Evolutionary conservation across 257 asterid genomes (phyloP).

Genomic region (Osmanthus fragrans): DNA sequence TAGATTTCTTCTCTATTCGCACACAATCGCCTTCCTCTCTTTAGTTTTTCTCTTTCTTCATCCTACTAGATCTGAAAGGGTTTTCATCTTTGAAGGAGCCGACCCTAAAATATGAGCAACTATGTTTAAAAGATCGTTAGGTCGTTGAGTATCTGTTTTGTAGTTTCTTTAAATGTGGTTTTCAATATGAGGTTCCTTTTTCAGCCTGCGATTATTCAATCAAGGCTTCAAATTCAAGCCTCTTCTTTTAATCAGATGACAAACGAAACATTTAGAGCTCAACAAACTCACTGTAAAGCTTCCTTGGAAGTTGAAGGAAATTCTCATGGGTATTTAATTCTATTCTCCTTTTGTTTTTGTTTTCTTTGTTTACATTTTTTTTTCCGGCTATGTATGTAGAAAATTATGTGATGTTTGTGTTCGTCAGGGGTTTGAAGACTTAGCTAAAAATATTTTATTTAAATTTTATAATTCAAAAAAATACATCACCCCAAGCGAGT

Average conservation of each 20-base stretch:
- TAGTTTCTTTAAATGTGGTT: no score
- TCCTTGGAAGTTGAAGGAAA: conserved; percentile 41
- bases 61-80: no score
- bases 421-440: background rate
- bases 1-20: no score
- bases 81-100: no score
- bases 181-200: no score
- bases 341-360: background rate
- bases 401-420: background rate
- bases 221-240: conserved; percentile 16
- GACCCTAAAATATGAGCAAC: no score
- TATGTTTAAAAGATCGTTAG: no score
- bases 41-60: no score
- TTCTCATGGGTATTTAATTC: conserved; percentile 31
- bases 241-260: background rate
- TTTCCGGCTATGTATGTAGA: background rate
- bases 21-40: no score
- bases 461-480: background rate
- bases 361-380: background rate
- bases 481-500: background rate
- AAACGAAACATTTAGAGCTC: conserved; percentile 19
- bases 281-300: conserved; percentile 32
- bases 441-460: background rate
- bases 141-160: no score
- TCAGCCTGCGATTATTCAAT: no score